Conservation (phyloP, 2,329 filamentous ascomycete species). For the Colletotrichum plurivorum region DNA sequence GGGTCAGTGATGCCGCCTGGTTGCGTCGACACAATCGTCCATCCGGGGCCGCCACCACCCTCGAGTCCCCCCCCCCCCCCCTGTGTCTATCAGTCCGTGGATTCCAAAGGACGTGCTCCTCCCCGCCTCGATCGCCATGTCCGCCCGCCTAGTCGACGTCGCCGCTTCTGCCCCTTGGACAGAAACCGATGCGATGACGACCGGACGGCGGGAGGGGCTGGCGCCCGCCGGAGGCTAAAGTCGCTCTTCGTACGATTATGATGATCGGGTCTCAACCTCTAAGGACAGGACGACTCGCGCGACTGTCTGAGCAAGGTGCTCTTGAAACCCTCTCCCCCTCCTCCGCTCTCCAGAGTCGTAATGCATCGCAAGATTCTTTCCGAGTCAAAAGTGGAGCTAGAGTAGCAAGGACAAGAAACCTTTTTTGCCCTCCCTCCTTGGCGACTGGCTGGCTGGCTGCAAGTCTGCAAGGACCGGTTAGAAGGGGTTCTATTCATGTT, state of each 20-base stretch:
- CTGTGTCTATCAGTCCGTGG: conserved; percentile 30
- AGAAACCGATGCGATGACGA: conserved; percentile 23
- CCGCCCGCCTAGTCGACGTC: neutral
- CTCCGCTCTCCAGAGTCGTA: conserved; percentile 31
- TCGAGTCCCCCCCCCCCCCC: conserved; percentile 12
- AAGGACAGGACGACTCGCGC: conserved; percentile 30
- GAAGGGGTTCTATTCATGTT: conserved; percentile 17
- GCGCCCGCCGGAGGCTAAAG: neutral
- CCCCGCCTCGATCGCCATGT: conserved; percentile 20
- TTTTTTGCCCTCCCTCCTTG: conserved; percentile 13
- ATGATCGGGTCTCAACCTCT: conserved; percentile 20
- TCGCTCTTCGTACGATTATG: conserved; percentile 31
- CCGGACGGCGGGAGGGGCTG: conserved; percentile 4
- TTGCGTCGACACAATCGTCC: conserved; percentile 12
- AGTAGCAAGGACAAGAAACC: conserved; percentile 33
- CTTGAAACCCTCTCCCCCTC: conserved; percentile 32
- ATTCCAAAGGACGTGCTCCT: conserved; percentile 13
- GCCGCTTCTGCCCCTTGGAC: neutral
- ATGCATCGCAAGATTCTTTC: conserved; percentile 39
- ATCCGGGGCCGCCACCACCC: conserved; percentile 11
- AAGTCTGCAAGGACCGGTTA: neutral
- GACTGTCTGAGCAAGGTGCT: conserved; percentile 34
- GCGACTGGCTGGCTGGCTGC: neutral
- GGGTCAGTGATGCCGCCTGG: conserved; percentile 6
- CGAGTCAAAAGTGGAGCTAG: conserved; percentile 34